A percentile compares a stretch with the other conserved stretches of the same genome.
These are phyloP conservation scores for Botryotinia calthae DNA, from an alignment of 2,329 filamentous ascomycete species.

Conservation along the genomic window DNA sequence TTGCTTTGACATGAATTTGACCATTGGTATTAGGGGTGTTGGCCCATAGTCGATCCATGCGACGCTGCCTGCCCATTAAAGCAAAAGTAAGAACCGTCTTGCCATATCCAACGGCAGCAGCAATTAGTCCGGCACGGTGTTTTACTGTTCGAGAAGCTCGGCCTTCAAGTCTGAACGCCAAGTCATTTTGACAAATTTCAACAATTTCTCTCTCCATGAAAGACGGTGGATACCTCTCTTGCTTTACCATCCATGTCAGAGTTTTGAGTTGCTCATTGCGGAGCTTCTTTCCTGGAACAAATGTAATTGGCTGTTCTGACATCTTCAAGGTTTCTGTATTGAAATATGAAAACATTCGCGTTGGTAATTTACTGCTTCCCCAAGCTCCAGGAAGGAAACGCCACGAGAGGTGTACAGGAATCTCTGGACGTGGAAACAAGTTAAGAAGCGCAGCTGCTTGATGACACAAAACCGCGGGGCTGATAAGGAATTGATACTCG, in stretches of 20 bases:
- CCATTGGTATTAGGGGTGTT: slow-evolving; percentile 1
- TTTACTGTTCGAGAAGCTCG: slow-evolving; percentile 43
- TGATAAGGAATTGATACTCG: slow-evolving; percentile 44
- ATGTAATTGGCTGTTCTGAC: slow-evolving; percentile 40
- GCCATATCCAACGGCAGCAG: slow-evolving; percentile 64
- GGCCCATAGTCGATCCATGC: neutral
- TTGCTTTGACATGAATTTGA: slow-evolving; percentile 48
- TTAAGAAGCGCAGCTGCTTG: slow-evolving; percentile 37
- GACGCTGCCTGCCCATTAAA: neutral
- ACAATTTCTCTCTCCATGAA: slow-evolving; percentile 56
- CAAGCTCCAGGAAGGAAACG: slow-evolving; percentile 48
- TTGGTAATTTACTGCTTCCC: slow-evolving; percentile 34
- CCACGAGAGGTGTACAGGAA: slow-evolving; percentile 42
- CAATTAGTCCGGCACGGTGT: slow-evolving; percentile 59
- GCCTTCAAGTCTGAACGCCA: slow-evolving; percentile 58
- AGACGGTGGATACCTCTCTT: slow-evolving; percentile 50
- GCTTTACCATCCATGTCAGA: slow-evolving; percentile 57
- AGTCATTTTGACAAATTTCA: slow-evolving; percentile 49
- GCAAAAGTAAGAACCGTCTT: slow-evolving; percentile 56
- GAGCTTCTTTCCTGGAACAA: slow-evolving; percentile 35
- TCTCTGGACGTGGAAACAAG: slow-evolving; percentile 10
- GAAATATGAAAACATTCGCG: slow-evolving; percentile 12
- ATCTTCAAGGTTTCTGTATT: slow-evolving; percentile 15
- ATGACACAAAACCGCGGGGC: slow-evolving; percentile 45
- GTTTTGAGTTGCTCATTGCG: slow-evolving; percentile 53